Base-by-base conservation (phyloP, 192 early-diverging fungal species). In the Powellomyces hirtus region DNA sequence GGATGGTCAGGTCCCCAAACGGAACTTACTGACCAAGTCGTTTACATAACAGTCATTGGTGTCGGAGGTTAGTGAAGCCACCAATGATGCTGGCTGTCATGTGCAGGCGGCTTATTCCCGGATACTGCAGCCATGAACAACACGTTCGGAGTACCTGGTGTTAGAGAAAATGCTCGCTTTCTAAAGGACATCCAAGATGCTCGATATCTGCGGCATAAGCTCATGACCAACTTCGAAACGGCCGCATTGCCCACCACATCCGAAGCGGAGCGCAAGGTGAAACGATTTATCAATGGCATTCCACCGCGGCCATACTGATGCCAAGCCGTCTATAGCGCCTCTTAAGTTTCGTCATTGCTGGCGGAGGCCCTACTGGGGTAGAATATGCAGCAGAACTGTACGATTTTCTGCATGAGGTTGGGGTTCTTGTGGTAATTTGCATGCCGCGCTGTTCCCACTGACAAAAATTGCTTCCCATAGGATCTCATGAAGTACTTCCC, bases 291-390 rank as follows among this genome's bases (percentile, higher is more conserved):
- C n/a, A n/a, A n/a, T n/a, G n/a, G n/a, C n/a, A n/a, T n/a, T n/a
- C n/a, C n/a, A n/a, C n/a, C n/a, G n/a, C n/a, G n/a, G n/a, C n/a
- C n/a, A n/a, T n/a, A n/a, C n/a, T n/a, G n/a, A n/a, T n/a, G n/a
- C n/a, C n/a, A n/a, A n/a, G n/a, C n/a, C n/a, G n/a, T n/a, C n/a
- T 26, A 10, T 37, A 66, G 65, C 66, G 79, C 46, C 60, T 91
- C 4, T 77, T 91, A 30, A 83, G 80, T 45, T 90, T 91, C 76
- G 88, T 91, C 24, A 75, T 89, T 27, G 88, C 84, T 30, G 90
- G 90, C 31, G 90, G 90, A 31, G 90, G 90, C 59, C 88, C 83
- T 2, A 86, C 81, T 45, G 85, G 89, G 45, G 85, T 90, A 7
- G 90, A 90, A 69, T 87, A 88, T 68, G 86, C 88, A 1, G 84